Base-by-base conservation (phyloP, 2,329 filamentous ascomycete species). In the Fusarium temperatum region DNA sequence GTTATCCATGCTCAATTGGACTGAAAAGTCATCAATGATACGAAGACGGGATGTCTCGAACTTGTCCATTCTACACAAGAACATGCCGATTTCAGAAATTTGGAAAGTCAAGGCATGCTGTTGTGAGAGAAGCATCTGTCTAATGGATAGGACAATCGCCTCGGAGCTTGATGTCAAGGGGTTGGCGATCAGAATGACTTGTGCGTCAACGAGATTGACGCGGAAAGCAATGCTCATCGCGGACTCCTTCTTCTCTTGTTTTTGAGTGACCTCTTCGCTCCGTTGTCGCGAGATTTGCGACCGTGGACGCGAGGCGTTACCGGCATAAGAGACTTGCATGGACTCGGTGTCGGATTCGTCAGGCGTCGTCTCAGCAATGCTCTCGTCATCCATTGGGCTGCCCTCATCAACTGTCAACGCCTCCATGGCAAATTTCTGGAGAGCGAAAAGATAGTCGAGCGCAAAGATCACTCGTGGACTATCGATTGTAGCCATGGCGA, bases 41-140 rank as follows among this genome's bases (percentile, higher is more conserved):
- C 96, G 91, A 53, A 99, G 87, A 42, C 94, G 91, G 45, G 92
- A 95, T 8, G 93, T 95, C 76, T 99, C 96, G 76, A 98, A 98
- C 72, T 92, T 94, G 82, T 99, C 97, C 96, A 99, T 99, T 18
- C 96, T 93, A 80, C 97, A 99, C 38, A 99, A 83, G 81, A 98
- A 99, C 96, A 99, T 99, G 76, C 96, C 96, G 60, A 98, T 90
- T 79, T 98, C 92, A 13, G 94, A 95, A 6, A 99, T 91, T 80
- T 99, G 96, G 79, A 99, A 89, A 2, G 96, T 98, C 76, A 97
- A 89, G 14, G 96, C 94, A 84, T 98, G 94, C 81, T 99, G 97
- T 78, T 97, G 93, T 5, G 96, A 97, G 17, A 98, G 88, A 5
- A 98, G 87, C 18, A 98, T 91, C 81, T 99, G 95, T 80, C 98